Evolutionary conservation across 2,329 filamentous ascomycete species (phyloP).

Genomic region (Penicillium nordicum): DNA sequence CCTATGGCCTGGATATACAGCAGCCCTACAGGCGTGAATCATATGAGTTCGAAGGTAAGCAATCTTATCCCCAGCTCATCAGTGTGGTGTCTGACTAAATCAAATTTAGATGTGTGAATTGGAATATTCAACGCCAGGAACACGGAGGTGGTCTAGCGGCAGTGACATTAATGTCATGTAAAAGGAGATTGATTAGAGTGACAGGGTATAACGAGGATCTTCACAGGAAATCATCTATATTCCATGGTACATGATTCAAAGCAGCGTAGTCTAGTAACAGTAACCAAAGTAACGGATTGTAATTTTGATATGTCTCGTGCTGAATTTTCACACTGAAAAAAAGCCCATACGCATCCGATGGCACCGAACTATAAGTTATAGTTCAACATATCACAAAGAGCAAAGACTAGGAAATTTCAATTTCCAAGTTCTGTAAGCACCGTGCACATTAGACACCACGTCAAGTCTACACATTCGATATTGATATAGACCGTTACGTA

Average conservation of each 20-base stretch:
- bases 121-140: not conserved
- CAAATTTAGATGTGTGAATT: not conserved
- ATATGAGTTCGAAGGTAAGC: not conserved
- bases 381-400: not conserved
- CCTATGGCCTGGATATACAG: not conserved
- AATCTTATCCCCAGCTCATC: not conserved
- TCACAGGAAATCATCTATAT: not conserved
- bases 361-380: not conserved
- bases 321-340: not conserved
- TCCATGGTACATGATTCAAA: not conserved
- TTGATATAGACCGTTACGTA: not conserved
- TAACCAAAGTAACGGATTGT: too few species aligned
- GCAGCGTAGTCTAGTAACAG: not conserved
- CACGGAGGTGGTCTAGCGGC: not conserved
- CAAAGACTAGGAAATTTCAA: too few species aligned
- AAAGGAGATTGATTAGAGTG: not conserved
- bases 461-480: not conserved
- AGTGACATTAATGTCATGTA: not conserved
- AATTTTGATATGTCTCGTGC: not conserved
- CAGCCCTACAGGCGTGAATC: not conserved
- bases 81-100: not conserved
- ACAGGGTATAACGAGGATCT: not conserved
- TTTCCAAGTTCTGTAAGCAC: not conserved
- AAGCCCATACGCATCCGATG: not conserved
- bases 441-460: not conserved